phyloP scores from a whole-genome alignment of 176 grass and related monocot species.

The Oryza meridionalis region DNA sequence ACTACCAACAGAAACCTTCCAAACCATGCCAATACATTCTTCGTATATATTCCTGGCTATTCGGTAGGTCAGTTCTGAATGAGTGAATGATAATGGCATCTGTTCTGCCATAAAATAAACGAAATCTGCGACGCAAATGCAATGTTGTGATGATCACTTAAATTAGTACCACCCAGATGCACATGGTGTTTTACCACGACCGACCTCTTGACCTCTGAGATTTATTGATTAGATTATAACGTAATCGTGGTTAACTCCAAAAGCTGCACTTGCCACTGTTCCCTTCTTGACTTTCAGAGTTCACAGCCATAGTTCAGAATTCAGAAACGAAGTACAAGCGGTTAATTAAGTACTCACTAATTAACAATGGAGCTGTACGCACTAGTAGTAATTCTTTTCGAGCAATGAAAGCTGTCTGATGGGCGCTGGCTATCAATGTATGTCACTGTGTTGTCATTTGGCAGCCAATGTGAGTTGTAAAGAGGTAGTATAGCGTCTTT shows the following conservation, averaged over 20 bases:
- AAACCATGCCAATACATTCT: neutral
- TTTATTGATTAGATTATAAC: neutral
- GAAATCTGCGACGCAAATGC: neutral
- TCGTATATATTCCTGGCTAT: slow-evolving; percentile 15
- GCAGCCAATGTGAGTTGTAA: slow-evolving; percentile 37
- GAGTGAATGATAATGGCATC: neutral
- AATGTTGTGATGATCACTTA: neutral
- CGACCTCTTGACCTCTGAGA: neutral
- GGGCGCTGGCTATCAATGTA: neutral
- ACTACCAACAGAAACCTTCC: slow-evolving; percentile 24
- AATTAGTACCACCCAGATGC: neutral
- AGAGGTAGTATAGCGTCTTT: neutral
- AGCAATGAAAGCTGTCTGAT: neutral
- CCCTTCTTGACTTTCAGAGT: neutral
- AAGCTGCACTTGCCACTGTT: neutral
- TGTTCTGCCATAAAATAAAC: slow-evolving; percentile 22
- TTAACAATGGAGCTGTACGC: neutral
- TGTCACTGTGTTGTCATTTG: neutral
- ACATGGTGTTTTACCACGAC: neutral
- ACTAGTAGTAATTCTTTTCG: neutral
- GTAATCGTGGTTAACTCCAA: neutral
- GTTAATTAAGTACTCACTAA: neutral
- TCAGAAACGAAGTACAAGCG: neutral
- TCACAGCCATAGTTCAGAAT: neutral
- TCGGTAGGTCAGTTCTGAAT: slow-evolving; percentile 26